These are phyloP conservation scores for Skeletonema tropicum DNA, from an alignment of 108 stramenopile genomes.

Conservation along the genomic window DNA sequence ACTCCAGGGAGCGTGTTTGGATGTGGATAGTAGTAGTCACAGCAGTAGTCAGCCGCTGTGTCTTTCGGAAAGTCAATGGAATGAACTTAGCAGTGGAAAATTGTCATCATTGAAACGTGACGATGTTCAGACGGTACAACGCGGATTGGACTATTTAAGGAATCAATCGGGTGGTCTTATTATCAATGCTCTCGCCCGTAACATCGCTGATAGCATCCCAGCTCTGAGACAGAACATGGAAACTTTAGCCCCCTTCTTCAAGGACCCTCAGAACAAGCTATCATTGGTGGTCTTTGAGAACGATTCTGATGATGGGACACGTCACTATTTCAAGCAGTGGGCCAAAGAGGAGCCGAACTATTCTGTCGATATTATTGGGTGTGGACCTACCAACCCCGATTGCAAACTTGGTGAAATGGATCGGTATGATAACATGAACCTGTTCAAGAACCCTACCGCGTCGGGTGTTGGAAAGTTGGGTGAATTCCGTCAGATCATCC, in stretches of 20 bases:
- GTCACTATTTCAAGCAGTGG: constrained; percentile 47
- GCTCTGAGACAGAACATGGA: constrained; percentile 50
- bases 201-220: constrained; percentile 45
- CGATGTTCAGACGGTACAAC: constrained; percentile 51
- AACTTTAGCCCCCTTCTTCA: constrained; percentile 44
- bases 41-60: constrained; percentile 26
- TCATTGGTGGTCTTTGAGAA: constrained; percentile 58
- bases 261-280: constrained; percentile 18
- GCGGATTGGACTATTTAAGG: constrained; percentile 44
- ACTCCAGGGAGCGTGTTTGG: constrained; percentile 40
- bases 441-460: constrained; percentile 34
- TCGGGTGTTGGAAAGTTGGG: constrained; percentile 56
- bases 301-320: constrained; percentile 55
- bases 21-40: constrained; percentile 15
- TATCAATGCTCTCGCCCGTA: constrained; percentile 54
- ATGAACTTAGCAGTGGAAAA: constrained; percentile 40
- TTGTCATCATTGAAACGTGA: constrained; percentile 47
- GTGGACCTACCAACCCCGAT: constrained; percentile 49
- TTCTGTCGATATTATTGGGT: constrained; percentile 48
- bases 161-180: constrained; percentile 43
- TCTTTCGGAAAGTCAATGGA: constrained; percentile 41
- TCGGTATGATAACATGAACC: constrained; percentile 51
- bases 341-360: constrained; percentile 25
- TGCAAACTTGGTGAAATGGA: constrained; percentile 49
- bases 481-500: constrained; percentile 51